Base-by-base conservation (phyloP, 257 asterid species). In the Nicotiana undulata region DNA sequence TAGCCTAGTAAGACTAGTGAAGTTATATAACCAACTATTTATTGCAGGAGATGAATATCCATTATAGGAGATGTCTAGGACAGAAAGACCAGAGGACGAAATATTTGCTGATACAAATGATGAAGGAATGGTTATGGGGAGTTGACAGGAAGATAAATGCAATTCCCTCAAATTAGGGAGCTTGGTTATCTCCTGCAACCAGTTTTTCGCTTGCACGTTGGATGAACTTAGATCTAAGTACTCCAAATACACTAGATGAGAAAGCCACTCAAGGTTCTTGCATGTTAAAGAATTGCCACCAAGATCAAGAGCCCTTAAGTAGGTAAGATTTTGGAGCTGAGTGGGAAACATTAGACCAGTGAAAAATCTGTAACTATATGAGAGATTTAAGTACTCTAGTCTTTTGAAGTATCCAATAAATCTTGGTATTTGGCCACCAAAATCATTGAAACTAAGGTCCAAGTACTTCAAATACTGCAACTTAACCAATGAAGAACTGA, bases 211-310 rank as follows among this genome's bases (percentile, higher is more conserved):
- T 31, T 56, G 51, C 34, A 28, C 80, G 2, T 56, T 24, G 52
- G 53, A 77, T 20, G n/a, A 22, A 29, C 18, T 59, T n/a, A 53
- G 31, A 72, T 72, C 61, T 72, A 72, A 72, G 44, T 49, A 49
- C 78, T 46, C 78, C 61, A 72, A 72, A 72, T 72, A 49, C 60
- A 72, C 22, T 46, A 72, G 78, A 72, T 72, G 32, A 72, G 78
- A 16, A 49, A 72, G 24, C 78, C 78, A 72, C 24, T 24, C 61
- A 72, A 72, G 24, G 20, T 56, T 24, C 2, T 24, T 46, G 4
- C 51, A 31, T 13, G 3, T 49, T 72, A 72, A 72, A 72, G 60
- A 49, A 49, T 24, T 72, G 29, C 11, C 6, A 13, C 61, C 20
- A 49, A 72, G 78, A 49, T 72, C 78, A 72, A 72, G 78, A 46